Conservation (phyloP, 768 basidiomycete genomes). For the Dacryopinax primogenitus region DNA sequence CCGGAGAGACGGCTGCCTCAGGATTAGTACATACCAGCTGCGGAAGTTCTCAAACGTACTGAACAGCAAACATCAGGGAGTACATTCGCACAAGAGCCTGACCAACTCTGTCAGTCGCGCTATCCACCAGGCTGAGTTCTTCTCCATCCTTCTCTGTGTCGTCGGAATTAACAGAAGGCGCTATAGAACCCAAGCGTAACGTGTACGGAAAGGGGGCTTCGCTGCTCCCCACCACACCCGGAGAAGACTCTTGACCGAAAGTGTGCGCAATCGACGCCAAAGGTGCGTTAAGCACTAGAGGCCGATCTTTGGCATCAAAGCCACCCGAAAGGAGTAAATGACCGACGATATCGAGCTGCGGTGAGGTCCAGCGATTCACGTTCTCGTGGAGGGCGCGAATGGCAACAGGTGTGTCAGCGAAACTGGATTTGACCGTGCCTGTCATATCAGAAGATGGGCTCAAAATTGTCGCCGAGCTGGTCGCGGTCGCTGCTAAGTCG, state of each 20-base stretch:
- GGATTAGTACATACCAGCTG: not conserved
- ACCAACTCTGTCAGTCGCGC: not conserved
- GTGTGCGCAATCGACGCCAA: not conserved
- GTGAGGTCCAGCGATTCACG: not conserved
- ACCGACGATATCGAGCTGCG: not conserved
- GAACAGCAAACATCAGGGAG: not conserved
- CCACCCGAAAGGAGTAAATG: not conserved
- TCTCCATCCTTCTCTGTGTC: not conserved
- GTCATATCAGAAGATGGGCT: not conserved
- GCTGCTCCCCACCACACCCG: not conserved
- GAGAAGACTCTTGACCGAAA: not conserved
- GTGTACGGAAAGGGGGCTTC: not conserved
- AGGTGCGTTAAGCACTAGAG: not conserved
- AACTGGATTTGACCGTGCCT: not conserved
- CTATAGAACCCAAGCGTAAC: not conserved
- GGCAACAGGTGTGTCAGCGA: not conserved
- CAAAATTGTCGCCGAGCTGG: not conserved
- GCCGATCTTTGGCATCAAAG: not conserved
- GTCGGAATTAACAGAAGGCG: not conserved
- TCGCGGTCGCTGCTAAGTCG: not conserved
- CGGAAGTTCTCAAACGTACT: not conserved
- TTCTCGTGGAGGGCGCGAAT: not conserved
- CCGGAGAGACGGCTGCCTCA: not conserved
- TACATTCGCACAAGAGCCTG: not conserved
- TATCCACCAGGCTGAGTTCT: not conserved